These are phyloP conservation scores for Arthroderma sp. DNA, from an alignment of 2,329 filamentous ascomycete genomes.

Conservation along the genomic window DNA sequence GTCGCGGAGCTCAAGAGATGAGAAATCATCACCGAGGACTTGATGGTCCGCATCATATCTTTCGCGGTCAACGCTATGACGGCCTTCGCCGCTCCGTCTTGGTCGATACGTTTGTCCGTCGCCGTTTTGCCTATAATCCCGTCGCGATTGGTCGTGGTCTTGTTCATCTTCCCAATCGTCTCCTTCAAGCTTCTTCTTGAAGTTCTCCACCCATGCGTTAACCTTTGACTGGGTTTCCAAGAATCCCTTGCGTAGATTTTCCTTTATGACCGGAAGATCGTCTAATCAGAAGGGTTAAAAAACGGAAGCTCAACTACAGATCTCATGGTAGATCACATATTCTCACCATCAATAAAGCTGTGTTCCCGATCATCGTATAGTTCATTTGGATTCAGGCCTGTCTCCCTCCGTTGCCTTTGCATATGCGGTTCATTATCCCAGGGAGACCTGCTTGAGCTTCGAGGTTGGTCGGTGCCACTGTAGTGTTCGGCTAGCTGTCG, in stretches of 20 bases:
- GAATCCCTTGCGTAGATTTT: constrained; percentile 90
- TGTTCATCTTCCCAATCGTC: constrained; percentile 61
- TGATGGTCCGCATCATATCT: constrained; percentile 91
- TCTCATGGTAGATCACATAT: neutral
- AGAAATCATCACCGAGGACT: constrained; percentile 80
- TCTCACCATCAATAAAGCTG: constrained; percentile 70
- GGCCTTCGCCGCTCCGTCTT: constrained; percentile 48
- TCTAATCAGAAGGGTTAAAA: constrained; percentile 37
- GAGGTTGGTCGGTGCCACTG: constrained; percentile 32
- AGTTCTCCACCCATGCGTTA: constrained; percentile 78
- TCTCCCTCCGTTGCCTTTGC: constrained; percentile 36
- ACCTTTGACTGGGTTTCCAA: constrained; percentile 85
- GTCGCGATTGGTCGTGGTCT: constrained; percentile 21
- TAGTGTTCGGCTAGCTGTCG: constrained; percentile 89
- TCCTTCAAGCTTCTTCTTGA: constrained; percentile 90
- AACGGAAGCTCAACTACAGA: constrained; percentile 7
- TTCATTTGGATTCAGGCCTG: constrained; percentile 44
- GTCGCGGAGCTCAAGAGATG: constrained; percentile 49
- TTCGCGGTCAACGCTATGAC: constrained; percentile 74
- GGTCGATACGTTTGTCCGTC: constrained; percentile 31
- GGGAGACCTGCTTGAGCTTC: constrained; percentile 1
- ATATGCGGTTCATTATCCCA: constrained; percentile 19
- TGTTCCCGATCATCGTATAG: constrained; percentile 58
- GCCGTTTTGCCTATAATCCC: constrained; percentile 11
- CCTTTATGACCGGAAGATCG: constrained; percentile 81